Evolutionary conservation across 1,284 basidiomycete genomes (phyloP), one percentile per base, ranked within the genome.

Genomic region (Malassezia slooffiae): DNA sequence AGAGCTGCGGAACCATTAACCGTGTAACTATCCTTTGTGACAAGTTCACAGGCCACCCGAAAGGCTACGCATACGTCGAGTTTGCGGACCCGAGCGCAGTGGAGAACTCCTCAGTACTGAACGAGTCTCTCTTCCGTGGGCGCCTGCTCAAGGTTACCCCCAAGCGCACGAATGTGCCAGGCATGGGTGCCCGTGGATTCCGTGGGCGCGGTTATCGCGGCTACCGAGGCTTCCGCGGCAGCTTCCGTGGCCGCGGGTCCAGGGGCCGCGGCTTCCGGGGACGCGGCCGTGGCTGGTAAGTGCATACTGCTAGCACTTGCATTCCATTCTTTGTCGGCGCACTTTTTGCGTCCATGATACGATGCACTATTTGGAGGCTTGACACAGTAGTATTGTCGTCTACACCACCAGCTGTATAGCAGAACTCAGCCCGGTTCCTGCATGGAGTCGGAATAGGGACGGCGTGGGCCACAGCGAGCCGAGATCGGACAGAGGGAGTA

Each of bases 31-130:
- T 99, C 64, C 79, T 97, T 20, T 97, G 93, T 72, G 93, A 99
- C 77, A 97, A 97, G 74, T 97, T 95, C 72, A 96, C 91, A 13
- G 93, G 93, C 33, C 91, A 96, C 75, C 91, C 93, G 30, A 97
- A 96, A 80, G 93, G 91, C 35, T 99, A 85, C 74, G 91, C 91
- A 39, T 99, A 99, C 73, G 89, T 99, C 40, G 93, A 99, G 72
- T 99, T 99, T 70, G 81, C 93, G 57, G 89, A 95, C 61, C 77
- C 89, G n/a, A 81, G 85, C 44, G 80, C 86, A 55, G 84, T 97
- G 43, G 83, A 88, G 58, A 85, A 89, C 54, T 90, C 93, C 15
- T 69, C 91, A 55, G 81, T 89, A n/a, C 78, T 99, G 74, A 87
- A 97, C 72, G 90, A 96, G 62, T 89, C 85, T 23, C 73, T 91